Conservation (phyloP, 371 early-diverging fungal genomes). For the Mucor saturninus region DNA sequence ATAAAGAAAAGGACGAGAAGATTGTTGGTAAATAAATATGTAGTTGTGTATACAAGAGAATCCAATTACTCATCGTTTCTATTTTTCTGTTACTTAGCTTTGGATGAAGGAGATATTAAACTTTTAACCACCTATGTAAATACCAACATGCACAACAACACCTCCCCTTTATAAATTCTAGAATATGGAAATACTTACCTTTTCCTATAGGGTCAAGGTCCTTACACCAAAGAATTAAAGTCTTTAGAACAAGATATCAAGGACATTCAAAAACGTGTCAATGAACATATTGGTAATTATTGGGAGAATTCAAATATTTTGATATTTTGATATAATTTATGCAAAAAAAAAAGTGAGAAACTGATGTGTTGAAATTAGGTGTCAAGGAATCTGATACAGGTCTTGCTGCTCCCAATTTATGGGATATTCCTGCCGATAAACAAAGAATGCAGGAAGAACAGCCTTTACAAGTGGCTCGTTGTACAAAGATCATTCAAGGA, state of each 20-base stretch:
- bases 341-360: neutral
- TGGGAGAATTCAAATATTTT: neutral
- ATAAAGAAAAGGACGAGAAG: conserved; percentile 78
- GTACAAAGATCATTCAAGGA: conserved; percentile 96
- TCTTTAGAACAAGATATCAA: conserved; percentile 91
- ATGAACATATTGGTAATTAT: conserved; percentile 90
- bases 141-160: neutral
- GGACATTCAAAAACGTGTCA: conserved; percentile 95
- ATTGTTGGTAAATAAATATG: conserved; percentile 77
- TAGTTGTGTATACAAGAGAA: neutral
- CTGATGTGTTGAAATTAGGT: conserved; percentile 51
- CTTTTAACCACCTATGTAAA: conserved; percentile 90
- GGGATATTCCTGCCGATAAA: conserved; percentile 99
- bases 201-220: conserved; percentile 90
- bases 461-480: conserved; percentile 97
- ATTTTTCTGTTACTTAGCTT: conserved; percentile 50
- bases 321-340: neutral
- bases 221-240: conserved; percentile 93
- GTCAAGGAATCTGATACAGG: conserved; percentile 99
- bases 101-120: conserved; percentile 98
- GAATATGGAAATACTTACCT: neutral
- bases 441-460: conserved; percentile 97
- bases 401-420: conserved; percentile 97
- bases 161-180: neutral
- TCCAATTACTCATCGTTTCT: neutral